Conservation (phyloP, 2,329 filamentous ascomycete genomes). For the Emergomyces pasteurianus region DNA sequence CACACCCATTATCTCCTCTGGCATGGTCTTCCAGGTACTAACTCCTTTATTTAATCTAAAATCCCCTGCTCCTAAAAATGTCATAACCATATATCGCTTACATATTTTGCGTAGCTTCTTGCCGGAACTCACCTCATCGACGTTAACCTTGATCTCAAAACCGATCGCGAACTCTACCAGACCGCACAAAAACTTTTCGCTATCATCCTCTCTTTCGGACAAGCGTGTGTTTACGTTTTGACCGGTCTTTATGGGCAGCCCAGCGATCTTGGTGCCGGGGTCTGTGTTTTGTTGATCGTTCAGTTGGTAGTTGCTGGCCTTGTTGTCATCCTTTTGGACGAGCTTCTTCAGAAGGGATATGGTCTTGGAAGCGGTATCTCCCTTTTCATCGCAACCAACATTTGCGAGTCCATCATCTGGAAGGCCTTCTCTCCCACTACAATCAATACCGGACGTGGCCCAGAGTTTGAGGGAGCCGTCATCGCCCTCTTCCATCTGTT, state of each 20-base stretch:
- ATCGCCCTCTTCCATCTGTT: conserved; percentile 13
- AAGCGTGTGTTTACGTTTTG: conserved; percentile 96
- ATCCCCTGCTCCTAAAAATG: background rate
- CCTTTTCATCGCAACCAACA: conserved; percentile 99
- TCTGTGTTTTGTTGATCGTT: conserved; percentile 95
- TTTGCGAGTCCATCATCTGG: conserved; percentile 99
- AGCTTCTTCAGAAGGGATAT: conserved; percentile 98
- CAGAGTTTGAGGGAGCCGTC: conserved; percentile 50
- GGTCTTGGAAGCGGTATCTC: conserved; percentile 97
- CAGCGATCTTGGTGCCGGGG: conserved; percentile 90
- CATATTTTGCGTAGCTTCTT: conserved; percentile 50
- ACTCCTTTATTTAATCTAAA: background rate
- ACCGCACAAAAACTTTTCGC: conserved; percentile 98
- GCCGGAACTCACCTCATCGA: conserved; percentile 99
- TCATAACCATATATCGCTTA: background rate
- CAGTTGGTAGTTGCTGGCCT: conserved; percentile 95
- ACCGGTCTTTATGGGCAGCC: conserved; percentile 96
- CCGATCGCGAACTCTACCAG: conserved; percentile 98
- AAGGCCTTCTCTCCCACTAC: conserved; percentile 99
- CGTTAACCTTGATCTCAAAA: conserved; percentile 99
- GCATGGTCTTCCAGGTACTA: conserved; percentile 92
- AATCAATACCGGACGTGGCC: conserved; percentile 97
- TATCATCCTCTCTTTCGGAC: conserved; percentile 94
- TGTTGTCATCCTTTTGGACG: conserved; percentile 97
- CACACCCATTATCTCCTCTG: conserved; percentile 97